Conservation (phyloP, 1,284 basidiomycete species). For the Moesziomyces sp. region DNA sequence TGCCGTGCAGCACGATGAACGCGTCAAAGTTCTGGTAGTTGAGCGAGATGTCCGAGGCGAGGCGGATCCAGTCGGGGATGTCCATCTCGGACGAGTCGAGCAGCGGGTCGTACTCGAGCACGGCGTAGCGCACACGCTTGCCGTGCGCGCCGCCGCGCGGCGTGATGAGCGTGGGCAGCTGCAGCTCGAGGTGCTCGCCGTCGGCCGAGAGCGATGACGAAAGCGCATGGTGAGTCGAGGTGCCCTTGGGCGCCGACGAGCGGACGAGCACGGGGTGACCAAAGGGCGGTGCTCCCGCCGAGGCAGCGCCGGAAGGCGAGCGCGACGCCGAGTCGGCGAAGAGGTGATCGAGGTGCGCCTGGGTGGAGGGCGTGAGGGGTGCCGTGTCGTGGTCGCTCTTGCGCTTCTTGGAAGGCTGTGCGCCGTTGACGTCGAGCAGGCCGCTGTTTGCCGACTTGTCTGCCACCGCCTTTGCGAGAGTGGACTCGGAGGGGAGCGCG, state of each 20-base stretch:
- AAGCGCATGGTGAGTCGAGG: conserved; percentile 52
- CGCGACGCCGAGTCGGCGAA: conserved; percentile 27
- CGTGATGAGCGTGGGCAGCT: conserved; percentile 59
- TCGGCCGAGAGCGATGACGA: conserved; percentile 38
- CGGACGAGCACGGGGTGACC: conserved; percentile 47
- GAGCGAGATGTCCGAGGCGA: conserved; percentile 88
- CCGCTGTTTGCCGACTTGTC: conserved; percentile 6
- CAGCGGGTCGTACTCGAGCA: conserved; percentile 70
- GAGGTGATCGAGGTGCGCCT: conserved; percentile 34
- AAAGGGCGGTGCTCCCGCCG: conserved; percentile 33
- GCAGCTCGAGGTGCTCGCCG: conserved; percentile 49
- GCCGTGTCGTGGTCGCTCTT: conserved; percentile 16
- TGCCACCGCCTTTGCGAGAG: conserved; percentile 19
- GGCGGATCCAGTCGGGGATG: conserved; percentile 82
- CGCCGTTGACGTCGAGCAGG: conserved; percentile 14
- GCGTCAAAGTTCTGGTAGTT: conserved; percentile 86
- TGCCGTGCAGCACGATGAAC: conserved; percentile 87
- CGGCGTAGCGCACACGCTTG: conserved; percentile 53
- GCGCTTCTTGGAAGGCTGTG: conserved; percentile 15
- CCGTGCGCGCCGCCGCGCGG: conserved; percentile 44
- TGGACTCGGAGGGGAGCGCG: conserved; percentile 4
- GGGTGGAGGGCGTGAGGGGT: conserved; percentile 20
- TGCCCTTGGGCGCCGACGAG: conserved; percentile 51
- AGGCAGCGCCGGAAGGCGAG: conserved; percentile 11
- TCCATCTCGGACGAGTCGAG: conserved; percentile 86